Evolutionary conservation across 2,329 filamentous ascomycete genomes (phyloP).

Genomic region (Ophiocordyceps unilateralis): DNA sequence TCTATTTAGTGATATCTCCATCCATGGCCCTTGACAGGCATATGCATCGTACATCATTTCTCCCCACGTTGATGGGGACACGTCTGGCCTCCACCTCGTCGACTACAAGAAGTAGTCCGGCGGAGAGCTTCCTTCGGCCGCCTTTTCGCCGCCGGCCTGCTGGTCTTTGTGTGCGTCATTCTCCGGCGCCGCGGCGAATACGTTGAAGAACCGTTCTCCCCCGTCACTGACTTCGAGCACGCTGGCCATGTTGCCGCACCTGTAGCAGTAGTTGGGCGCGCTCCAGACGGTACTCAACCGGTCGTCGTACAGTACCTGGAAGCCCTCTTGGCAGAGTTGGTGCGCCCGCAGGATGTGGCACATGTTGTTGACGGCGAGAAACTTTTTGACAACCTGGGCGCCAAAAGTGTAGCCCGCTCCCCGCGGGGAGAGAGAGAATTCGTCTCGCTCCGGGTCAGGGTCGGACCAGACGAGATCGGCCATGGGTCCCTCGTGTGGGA

Average conservation of each 20-base stretch:
- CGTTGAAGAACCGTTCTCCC: conserved; percentile 90
- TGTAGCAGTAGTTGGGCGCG: conserved; percentile 88
- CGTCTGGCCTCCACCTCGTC: not conserved
- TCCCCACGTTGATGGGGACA: no score
- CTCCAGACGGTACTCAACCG: conserved; percentile 93
- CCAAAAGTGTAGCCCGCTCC: conserved; percentile 96
- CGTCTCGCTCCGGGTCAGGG: conserved; percentile 90
- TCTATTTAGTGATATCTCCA: no score
- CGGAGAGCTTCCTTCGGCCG: conserved; percentile 42
- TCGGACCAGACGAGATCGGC: conserved; percentile 99
- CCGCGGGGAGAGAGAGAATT: conserved; percentile 84
- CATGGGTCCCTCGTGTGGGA: conserved; percentile 97
- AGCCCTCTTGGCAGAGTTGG: conserved; percentile 95
- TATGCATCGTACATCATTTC: no score
- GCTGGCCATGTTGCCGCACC: conserved; percentile 93
- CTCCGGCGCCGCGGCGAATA: conserved; percentile 91
- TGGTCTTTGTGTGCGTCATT: conserved; percentile 83
- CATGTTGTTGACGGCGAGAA: conserved; percentile 94
- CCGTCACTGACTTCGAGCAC: conserved; percentile 90
- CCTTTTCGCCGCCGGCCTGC: conserved; percentile 59
- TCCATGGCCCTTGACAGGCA: no score
- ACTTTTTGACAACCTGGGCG: conserved; percentile 95
- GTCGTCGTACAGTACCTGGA: conserved; percentile 92
- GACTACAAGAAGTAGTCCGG: conserved; percentile 53
- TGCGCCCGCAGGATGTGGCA: conserved; percentile 95